These are phyloP conservation scores for Chlamydomonas sphaeroides DNA, from an alignment of 139 green algal genomes.

Conservation along the genomic window DNA sequence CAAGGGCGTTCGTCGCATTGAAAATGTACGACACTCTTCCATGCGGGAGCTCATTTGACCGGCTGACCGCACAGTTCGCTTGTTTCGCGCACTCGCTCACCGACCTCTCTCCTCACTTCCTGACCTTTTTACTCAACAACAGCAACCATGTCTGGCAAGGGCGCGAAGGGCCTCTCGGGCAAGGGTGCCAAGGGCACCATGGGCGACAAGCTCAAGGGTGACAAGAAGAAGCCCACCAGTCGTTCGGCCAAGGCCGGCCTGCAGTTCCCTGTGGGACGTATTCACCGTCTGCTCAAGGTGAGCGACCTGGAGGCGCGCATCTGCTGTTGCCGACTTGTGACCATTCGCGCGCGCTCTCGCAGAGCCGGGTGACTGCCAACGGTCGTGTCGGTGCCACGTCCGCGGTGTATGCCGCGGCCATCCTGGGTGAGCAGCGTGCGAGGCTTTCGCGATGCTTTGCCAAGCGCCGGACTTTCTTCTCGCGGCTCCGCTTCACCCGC, in stretches of 20 bases:
- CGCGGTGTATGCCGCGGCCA: slow-evolving; percentile 98
- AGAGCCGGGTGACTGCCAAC: slow-evolving; percentile 91
- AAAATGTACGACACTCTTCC: no score
- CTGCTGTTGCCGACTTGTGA: background rate
- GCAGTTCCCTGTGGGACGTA: slow-evolving; percentile 98
- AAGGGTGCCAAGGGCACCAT: slow-evolving; percentile 92
- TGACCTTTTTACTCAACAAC: background rate
- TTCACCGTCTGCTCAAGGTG: slow-evolving; percentile 98
- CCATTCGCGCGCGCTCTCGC: background rate
- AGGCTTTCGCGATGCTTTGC: no score
- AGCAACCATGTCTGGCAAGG: slow-evolving; percentile 36
- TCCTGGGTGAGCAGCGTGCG: slow-evolving; percentile 80
- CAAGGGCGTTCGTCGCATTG: no score
- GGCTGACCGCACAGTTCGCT: no score
- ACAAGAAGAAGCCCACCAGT: slow-evolving; percentile 84
- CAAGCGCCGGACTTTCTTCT: no score
- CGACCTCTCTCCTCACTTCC: background rate
- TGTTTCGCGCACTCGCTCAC: no score
- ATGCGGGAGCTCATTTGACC: no score
- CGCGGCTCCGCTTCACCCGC: no score
- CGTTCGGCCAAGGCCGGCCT: slow-evolving; percentile 89
- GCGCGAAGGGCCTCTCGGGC: slow-evolving; percentile 51
- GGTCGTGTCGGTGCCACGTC: slow-evolving; percentile 97
- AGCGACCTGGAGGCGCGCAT: no score
- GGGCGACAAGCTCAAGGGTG: slow-evolving; percentile 82